These are phyloP conservation scores for Saccharomyces kudriavzevii DNA, from an alignment of 805 yeast species.

Conservation along the genomic window DNA sequence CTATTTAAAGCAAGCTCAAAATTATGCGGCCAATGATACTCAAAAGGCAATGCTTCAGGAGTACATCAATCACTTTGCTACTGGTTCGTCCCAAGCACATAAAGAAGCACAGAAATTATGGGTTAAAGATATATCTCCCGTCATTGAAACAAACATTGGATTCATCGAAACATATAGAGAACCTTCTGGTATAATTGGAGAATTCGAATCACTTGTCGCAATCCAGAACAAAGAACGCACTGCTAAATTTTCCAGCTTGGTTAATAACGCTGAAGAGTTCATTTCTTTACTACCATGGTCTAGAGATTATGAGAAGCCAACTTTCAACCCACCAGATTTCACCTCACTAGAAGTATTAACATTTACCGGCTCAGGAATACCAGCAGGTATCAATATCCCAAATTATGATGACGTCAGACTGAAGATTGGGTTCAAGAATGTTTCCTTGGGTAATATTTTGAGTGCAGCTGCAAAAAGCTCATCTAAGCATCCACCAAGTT, in stretches of 20 bases:
- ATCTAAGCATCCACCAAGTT: conserved; percentile 55
- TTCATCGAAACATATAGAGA: conserved; percentile 91
- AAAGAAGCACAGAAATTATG: conserved; percentile 75
- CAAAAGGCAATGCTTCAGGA: conserved; percentile 58
- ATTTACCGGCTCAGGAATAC: conserved; percentile 83
- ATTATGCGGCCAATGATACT: conserved; percentile 63
- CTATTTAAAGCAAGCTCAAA: conserved; percentile 47
- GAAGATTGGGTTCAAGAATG: conserved; percentile 80
- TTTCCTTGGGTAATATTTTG: conserved; percentile 78
- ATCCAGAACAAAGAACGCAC: conserved; percentile 86
- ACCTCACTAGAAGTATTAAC: conserved; percentile 84
- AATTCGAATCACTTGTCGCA: conserved; percentile 88
- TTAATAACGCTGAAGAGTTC: conserved; percentile 54
- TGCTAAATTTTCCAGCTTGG: conserved; percentile 65
- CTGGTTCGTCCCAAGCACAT: conserved; percentile 82
- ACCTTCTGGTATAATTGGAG: conserved; percentile 86
- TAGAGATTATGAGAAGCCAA: conserved; percentile 65
- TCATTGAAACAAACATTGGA: conserved; percentile 74
- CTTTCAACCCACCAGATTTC: conserved; percentile 87
- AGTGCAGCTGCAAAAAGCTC: conserved; percentile 54
- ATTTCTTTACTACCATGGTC: conserved; percentile 74
- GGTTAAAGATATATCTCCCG: conserved; percentile 82
- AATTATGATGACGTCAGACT: conserved; percentile 85
- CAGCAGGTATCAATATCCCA: conserved; percentile 90
- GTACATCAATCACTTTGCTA: conserved; percentile 61